A percentile compares a stretch with the other conserved stretches of the same genome.
Conservation (phyloP, 768 basidiomycete species). For the Mycena sanguinolenta region DNA sequence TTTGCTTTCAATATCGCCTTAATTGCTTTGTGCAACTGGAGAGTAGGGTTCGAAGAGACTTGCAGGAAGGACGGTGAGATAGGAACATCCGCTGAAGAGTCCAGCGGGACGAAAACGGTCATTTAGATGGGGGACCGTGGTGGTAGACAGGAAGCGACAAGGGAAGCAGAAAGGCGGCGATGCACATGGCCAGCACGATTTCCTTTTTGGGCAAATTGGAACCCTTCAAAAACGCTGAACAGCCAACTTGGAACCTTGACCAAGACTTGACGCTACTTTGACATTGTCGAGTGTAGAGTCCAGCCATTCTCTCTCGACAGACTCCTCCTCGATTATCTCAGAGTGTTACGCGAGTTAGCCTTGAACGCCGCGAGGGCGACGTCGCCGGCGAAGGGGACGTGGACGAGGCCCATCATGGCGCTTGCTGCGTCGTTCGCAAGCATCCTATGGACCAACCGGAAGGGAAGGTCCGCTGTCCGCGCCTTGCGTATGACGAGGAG, state of each 20-base stretch:
- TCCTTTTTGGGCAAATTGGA: not conserved
- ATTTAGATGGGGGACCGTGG: constrained; percentile 49
- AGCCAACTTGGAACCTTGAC: too few species aligned
- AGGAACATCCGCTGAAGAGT: constrained; percentile 60
- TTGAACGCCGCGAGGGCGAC: constrained; percentile 83
- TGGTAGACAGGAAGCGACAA: constrained; percentile 10
- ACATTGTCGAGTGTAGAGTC: too few species aligned
- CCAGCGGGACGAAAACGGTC: constrained; percentile 77
- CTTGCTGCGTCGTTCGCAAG: constrained; percentile 80
- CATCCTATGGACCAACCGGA: constrained; percentile 82
- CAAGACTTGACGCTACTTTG: too few species aligned
- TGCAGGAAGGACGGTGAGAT: constrained; percentile 69
- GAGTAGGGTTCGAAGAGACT: constrained; percentile 57
- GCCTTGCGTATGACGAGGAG: constrained; percentile 83
- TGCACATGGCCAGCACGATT: not conserved
- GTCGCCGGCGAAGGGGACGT: constrained; percentile 82
- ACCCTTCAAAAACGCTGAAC: too few species aligned
- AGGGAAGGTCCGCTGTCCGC: constrained; percentile 74
- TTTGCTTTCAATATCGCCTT: constrained; percentile 83
- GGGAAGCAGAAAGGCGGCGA: not conserved
- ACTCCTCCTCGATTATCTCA: too few species aligned
- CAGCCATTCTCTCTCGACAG: too few species aligned
- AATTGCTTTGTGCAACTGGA: constrained; percentile 67
- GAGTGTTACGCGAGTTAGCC: constrained; percentile 93
- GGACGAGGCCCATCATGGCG: constrained; percentile 70